Evolutionary conservation across 768 basidiomycete species (phyloP), one percentile per base, ranked within the genome.

Genomic region (Boletus insuetus): DNA sequence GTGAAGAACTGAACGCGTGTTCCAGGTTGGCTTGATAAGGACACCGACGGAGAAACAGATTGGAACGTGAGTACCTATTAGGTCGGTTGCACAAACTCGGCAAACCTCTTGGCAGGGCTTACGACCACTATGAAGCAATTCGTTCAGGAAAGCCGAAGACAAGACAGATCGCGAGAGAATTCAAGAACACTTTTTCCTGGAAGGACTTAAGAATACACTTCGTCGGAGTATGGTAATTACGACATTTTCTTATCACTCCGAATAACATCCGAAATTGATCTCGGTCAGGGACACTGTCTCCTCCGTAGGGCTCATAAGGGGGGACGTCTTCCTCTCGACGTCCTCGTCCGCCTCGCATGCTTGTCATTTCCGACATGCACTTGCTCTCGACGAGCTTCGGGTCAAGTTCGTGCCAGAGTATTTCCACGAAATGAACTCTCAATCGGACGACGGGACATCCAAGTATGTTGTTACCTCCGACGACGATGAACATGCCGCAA

Each of bases 361-460:
- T 12, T 59, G 54, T 13, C 54, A 59, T 56, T 59, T 59, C 16
- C 51, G 60, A 37, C 60, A 59, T 16, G 51, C 58, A 3, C 59
- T 61, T 37, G 58, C 53, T 43, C 58, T 61, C 11, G 58, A 61
- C 37, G 59, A 59, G 26, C 51, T 41, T 40, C 57, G 58, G 13
- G 59, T 61, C 43, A 84, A 83, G 65, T 85, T 85, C 65, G 79
- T 83, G 58, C 73, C 78, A 16, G 51, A 67, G n/a, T 74, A 75
- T 47, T 54, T 70, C 38, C 59, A 61, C 10, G 65, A 73, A 55
- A 60, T 59, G 58, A 72, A 63, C 40, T 44, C 55, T 5, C 58
- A 53, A 68, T 34, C 50, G 9, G 39, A 59, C 49, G 53, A 48
- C 17, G 53, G 3, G 20, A 56, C 58, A 26, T 63, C 60, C 46